Evolutionary conservation across 768 basidiomycete species (phyloP).

Genomic region (Mycena rosella): DNA sequence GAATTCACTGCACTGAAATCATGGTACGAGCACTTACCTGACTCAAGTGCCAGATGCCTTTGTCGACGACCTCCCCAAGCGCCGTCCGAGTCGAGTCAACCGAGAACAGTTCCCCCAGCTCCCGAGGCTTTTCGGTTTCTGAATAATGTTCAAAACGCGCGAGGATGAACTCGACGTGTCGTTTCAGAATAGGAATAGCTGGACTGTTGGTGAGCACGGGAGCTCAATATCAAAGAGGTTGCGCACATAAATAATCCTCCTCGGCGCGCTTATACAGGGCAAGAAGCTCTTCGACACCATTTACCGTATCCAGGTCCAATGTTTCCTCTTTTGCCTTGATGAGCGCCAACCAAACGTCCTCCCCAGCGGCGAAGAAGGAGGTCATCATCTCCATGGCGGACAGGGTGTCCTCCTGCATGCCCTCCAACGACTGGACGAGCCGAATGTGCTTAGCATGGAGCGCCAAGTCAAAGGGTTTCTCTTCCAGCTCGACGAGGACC

Average conservation of each 20-base stretch:
- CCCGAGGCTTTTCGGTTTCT: constrained; percentile 58
- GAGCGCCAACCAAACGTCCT: constrained; percentile 82
- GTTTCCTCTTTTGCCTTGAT: constrained; percentile 66
- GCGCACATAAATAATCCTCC: constrained; percentile 84
- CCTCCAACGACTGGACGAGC: constrained; percentile 66
- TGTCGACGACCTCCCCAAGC: constrained; percentile 65
- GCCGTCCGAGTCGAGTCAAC: constrained; percentile 71
- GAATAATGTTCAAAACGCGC: constrained; percentile 55
- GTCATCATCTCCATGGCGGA: constrained; percentile 77
- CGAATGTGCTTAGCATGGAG: constrained; percentile 78
- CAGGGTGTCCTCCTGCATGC: constrained; percentile 69
- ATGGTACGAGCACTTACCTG: constrained; percentile 56
- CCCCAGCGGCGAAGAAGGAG: constrained; percentile 71
- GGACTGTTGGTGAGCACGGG: constrained; percentile 35
- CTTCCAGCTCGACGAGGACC: constrained; percentile 68
- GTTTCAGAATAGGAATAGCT: constrained; percentile 84
- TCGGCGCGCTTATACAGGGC: constrained; percentile 76
- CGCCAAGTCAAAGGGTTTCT: constrained; percentile 70
- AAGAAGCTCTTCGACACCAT: constrained; percentile 68
- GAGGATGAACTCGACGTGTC: constrained; percentile 74
- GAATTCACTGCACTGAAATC: background rate
- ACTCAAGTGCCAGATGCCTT: constrained; percentile 72
- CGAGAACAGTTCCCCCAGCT: constrained; percentile 71
- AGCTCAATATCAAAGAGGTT: background rate
- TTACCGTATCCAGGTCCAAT: constrained; percentile 63